A percentile compares a stretch with the other conserved stretches of the same genome.
These are phyloP conservation scores for Bonia amplexicaulis DNA, from an alignment of 176 grass and related monocot species.

Conservation along the genomic window DNA sequence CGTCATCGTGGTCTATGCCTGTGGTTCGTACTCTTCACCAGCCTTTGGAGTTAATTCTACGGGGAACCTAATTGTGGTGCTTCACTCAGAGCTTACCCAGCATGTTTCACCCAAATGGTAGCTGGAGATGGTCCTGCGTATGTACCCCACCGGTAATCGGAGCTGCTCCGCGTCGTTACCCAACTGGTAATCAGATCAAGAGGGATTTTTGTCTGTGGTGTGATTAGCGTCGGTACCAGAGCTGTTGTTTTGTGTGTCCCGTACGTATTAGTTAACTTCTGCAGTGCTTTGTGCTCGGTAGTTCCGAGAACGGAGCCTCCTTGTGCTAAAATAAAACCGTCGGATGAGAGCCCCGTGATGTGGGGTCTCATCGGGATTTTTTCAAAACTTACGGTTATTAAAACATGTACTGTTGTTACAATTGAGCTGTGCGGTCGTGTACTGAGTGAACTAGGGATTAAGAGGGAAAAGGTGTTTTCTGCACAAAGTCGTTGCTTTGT, in stretches of 20 bases:
- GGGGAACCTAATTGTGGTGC: neutral
- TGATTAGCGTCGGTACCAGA: neutral
- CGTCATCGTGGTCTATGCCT: conserved; percentile 1
- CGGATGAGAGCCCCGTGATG: neutral
- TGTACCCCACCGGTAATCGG: neutral
- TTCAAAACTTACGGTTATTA: neutral
- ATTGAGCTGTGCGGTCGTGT: neutral
- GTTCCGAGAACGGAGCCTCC: neutral
- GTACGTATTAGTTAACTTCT: neutral
- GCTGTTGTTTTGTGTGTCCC: neutral
- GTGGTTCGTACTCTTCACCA: neutral
- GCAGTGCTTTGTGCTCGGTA: neutral
- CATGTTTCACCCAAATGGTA: conserved; percentile 12
- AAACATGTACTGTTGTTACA: neutral
- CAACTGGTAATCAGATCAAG: neutral
- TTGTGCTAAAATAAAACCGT: conserved; percentile 14
- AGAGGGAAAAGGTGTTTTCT: neutral
- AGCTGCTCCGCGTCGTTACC: neutral
- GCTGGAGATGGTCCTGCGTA: neutral
- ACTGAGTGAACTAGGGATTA: neutral
- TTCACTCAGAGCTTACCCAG: neutral
- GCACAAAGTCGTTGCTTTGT: neutral
- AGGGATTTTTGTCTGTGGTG: neutral
- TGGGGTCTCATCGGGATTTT: neutral
- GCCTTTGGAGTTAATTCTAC: neutral